Conservation (phyloP, 345 rosid species). For the Toxicodendron radicans region DNA sequence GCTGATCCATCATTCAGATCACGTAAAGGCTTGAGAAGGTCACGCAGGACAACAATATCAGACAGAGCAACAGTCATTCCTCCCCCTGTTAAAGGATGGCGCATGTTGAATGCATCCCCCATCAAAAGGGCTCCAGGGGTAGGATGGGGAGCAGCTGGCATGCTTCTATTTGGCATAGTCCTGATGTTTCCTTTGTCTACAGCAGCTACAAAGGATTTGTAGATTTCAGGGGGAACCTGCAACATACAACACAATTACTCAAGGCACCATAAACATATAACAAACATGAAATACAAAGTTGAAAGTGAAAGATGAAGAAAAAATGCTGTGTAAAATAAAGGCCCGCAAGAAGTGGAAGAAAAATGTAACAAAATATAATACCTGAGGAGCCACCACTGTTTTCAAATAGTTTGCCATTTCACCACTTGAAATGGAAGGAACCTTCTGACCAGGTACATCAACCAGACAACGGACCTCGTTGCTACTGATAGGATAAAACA, state of each 20-base stretch:
- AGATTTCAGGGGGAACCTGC: slow-evolving; percentile 46
- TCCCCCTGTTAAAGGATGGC: slow-evolving; percentile 67
- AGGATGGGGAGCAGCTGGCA: slow-evolving; percentile 56
- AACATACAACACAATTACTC: neutral
- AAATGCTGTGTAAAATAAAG: neutral
- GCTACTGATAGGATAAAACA: slow-evolving; percentile 59
- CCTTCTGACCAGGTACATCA: slow-evolving; percentile 57
- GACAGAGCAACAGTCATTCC: slow-evolving; percentile 69
- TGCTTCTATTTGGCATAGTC: slow-evolving; percentile 61
- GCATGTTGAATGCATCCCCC: slow-evolving; percentile 65
- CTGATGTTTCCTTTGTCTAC: slow-evolving; percentile 47
- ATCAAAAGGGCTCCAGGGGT: slow-evolving; percentile 53
- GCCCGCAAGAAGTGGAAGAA: neutral
- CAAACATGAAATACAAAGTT: neutral
- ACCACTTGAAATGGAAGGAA: slow-evolving; percentile 57
- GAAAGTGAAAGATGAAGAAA: neutral
- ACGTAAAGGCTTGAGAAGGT: slow-evolving; percentile 46
- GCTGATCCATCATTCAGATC: slow-evolving; percentile 43
- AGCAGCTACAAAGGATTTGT: slow-evolving; percentile 41
- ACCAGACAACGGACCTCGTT: slow-evolving; percentile 57
- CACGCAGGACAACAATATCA: slow-evolving; percentile 48
- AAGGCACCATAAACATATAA: slow-evolving; percentile 1
- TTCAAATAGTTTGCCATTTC: slow-evolving; percentile 57
- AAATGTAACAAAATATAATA: slow-evolving; percentile 2
- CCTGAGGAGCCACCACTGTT: slow-evolving; percentile 54